Conservation (phyloP, 306 rosid species). For the Cucumis cinereus region DNA sequence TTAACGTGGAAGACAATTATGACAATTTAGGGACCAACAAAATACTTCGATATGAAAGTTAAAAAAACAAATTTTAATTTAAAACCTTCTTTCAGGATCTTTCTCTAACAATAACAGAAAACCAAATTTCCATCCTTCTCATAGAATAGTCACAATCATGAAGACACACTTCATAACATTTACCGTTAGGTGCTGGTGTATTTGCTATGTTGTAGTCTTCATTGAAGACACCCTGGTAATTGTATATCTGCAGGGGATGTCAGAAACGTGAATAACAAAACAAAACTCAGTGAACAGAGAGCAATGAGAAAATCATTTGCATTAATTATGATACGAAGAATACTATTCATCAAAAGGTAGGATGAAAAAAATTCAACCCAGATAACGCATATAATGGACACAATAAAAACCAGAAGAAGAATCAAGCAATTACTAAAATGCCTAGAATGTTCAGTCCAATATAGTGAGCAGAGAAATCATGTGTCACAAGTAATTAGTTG, state of each 20-base stretch:
- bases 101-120: not conserved
- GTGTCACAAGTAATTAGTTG: not conserved
- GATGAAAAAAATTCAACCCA: not conserved
- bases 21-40: not conserved
- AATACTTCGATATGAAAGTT: not conserved
- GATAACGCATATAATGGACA: not conserved
- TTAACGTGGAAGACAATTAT: not conserved
- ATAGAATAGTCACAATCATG: conserved; percentile 10
- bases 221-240: conserved; percentile 57
- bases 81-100: not conserved
- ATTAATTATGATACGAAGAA: not conserved
- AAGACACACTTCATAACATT: conserved; percentile 9
- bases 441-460: not conserved
- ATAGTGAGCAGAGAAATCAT: not conserved
- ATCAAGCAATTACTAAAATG: not conserved
- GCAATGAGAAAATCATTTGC: not conserved
- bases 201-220: conserved; percentile 93
- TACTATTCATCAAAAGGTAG: not conserved
- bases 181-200: conserved; percentile 94
- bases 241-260: conserved; percentile 53
- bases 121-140: not conserved
- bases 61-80: not conserved
- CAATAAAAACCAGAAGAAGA: not conserved
- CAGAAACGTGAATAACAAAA: conserved; percentile 7
- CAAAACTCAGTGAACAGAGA: not conserved